Percentiles rank a stretch among this genome's conserved stretches.
phyloP scores from a whole-genome alignment of 164 flowering plant genomes.

The Santalum album region DNA sequence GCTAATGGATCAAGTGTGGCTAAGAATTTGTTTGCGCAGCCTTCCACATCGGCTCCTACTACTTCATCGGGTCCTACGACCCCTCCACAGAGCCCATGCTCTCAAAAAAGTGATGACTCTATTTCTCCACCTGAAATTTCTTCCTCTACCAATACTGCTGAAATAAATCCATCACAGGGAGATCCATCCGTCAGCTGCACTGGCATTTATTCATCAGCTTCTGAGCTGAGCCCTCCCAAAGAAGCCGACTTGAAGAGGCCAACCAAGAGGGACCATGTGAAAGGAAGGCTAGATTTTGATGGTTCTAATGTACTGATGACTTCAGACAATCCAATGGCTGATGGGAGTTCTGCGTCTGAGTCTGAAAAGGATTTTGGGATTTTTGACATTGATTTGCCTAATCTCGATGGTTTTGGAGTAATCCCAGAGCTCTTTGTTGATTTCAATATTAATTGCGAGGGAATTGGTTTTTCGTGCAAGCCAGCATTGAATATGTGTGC shows the following conservation, averaged over 20 bases:
- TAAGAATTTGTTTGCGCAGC: conserved; percentile 47
- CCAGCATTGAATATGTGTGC: conserved; percentile 16
- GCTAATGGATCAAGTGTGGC: conserved; percentile 42
- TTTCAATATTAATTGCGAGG: conserved; percentile 49
- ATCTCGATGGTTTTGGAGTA: conserved; percentile 52
- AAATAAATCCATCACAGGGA: conserved; percentile 24
- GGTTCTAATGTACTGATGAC: conserved; percentile 30
- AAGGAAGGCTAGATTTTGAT: conserved; percentile 83
- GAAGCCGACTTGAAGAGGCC: conserved; percentile 31
- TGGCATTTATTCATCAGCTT: conserved; percentile 38
- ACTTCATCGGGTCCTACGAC: conserved; percentile 62
- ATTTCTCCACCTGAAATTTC: conserved; percentile 45
- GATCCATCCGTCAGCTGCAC: conserved; percentile 46
- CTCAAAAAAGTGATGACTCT: conserved; percentile 42
- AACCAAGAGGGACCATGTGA: conserved; percentile 59
- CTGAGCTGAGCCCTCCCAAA: conserved; percentile 71
- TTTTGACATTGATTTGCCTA: conserved; percentile 64
- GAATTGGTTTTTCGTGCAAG: conserved; percentile 18
- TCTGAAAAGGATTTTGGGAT: conserved; percentile 36
- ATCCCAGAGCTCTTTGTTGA: conserved; percentile 66
- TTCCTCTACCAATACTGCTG: conserved; percentile 19
- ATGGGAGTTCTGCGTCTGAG: conserved; percentile 32
- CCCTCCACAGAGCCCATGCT: conserved; percentile 44
- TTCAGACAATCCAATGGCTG: conserved; percentile 21
- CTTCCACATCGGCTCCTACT: conserved; percentile 21